Base-by-base conservation (phyloP, 73 alveolate genomes). In the Halteria grandinella region DNA sequence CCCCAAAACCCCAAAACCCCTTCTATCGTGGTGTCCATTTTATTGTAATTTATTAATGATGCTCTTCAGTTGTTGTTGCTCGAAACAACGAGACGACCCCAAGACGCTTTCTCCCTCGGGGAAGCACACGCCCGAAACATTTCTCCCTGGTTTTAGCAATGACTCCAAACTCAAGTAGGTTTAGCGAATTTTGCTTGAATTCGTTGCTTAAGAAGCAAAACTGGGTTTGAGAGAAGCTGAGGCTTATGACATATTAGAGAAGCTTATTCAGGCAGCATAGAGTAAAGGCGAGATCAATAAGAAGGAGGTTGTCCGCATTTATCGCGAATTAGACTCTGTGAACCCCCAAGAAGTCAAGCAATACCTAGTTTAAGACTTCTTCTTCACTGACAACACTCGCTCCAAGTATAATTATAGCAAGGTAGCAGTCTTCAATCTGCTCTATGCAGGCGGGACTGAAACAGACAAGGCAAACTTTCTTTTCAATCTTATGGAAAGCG, bases 401-500 rank as follows among this genome's bases (percentile, higher is more conserved):
- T 28, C 29, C 25, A 41, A 45, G 32, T 66, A 66, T 53, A 66
- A 66, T 27, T 41, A 45, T 18, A 66, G 47, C 18, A 66, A 66
- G 52, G 47, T 66, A 4, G 49, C 47, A 12, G 34, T 66, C 11
- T 66, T 66, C 66, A 66, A 66, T 28, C 18, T 66, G 23, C 52
- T 66, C 36, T 66, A 66, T 33, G 43, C 69, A 6, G 80, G 80
- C 10, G 80, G 80, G 17, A 66, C 43, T 27, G 80, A 66, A 25
- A 53, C 32, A 10, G 80, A 66, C 24, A 66, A 66, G 25, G 80
- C 80, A 7, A 66, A 47, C 47, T 66, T 66, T 21, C 53, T 66
- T 29, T 66, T 44, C 29, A 47, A 66, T 66, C 27, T 66, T 23
- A 45, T 66, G 6, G 80, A 66, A 28, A 66, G 25, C 21, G n/a